Evolutionary conservation across 2,329 filamentous ascomycete genomes (phyloP).

Genomic region (Microsporum audouinii): DNA sequence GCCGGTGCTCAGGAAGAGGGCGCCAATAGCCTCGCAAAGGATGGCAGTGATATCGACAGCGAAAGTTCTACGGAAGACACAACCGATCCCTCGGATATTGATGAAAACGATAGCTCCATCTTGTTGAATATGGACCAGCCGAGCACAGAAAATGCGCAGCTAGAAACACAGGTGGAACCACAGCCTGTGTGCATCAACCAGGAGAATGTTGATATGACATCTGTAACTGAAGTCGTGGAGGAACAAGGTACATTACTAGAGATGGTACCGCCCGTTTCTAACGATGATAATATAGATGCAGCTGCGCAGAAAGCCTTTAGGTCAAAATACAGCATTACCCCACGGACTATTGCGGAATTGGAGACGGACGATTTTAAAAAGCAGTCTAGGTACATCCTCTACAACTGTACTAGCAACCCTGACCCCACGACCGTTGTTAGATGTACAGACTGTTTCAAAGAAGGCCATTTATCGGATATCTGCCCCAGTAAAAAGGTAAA

Average conservation of each 20-base stretch:
- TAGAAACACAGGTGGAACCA: neutral
- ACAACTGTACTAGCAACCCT: constrained; percentile 28
- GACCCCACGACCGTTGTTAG: constrained; percentile 32
- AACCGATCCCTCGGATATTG: constrained; percentile 15
- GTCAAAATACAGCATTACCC: constrained; percentile 26
- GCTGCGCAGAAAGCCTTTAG: constrained; percentile 25
- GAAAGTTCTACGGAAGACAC: neutral
- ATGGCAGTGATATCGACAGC: neutral
- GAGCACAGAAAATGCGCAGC: neutral
- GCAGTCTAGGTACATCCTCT: constrained; percentile 32
- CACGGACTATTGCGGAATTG: constrained; percentile 29
- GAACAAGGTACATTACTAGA: neutral
- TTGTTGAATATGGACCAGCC: constrained; percentile 27
- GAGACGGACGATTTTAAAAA: constrained; percentile 28
- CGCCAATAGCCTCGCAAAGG: neutral
- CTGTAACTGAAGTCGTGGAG: neutral
- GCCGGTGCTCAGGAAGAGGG: neutral
- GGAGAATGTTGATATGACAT: neutral
- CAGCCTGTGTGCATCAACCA: neutral
- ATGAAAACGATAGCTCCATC: constrained; percentile 31
- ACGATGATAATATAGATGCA: constrained; percentile 16
- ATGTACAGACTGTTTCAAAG: constrained; percentile 33
- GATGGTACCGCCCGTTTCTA: neutral
- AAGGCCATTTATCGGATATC: constrained; percentile 33
- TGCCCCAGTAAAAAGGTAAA: constrained; percentile 36